Evolutionary conservation across 2,329 filamentous ascomycete species (phyloP).

Genomic region (Sphaceloma murrayae): DNA sequence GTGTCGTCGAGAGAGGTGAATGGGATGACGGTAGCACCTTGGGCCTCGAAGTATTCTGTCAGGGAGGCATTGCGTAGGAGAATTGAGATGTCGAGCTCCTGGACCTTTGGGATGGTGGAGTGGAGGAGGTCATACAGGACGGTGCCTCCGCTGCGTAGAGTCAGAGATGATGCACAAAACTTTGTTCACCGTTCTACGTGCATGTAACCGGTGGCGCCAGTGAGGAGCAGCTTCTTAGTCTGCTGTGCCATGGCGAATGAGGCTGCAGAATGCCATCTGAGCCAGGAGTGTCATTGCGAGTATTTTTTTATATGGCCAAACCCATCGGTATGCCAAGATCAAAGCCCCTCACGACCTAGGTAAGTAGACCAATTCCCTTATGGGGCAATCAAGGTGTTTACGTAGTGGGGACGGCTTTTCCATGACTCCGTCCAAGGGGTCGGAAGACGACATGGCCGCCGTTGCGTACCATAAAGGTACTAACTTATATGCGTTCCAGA

Average conservation of each 20-base stretch:
- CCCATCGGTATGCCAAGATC: too few relatives aligned
- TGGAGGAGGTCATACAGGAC: conserved; percentile 3
- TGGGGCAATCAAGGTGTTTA: too few relatives aligned
- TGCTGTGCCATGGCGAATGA: neutral
- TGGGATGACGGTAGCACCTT: neutral
- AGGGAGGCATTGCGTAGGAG: neutral
- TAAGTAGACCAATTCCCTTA: too few relatives aligned
- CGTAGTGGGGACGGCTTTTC: too few relatives aligned
- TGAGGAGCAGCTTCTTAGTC: neutral
- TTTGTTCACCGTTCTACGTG: neutral
- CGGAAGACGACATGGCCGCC: too few relatives aligned
- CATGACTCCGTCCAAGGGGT: too few relatives aligned
- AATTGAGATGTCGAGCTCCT: neutral
- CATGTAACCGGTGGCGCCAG: conserved; percentile 7
- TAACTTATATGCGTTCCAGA: too few relatives aligned
- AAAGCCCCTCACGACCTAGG: too few relatives aligned
- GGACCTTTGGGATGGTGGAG: neutral
- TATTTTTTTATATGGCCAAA: too few relatives aligned
- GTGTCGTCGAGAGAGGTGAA: conserved; percentile 7
- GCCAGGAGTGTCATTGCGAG: too few relatives aligned
- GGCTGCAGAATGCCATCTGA: too few relatives aligned
- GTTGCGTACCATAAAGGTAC: too few relatives aligned
- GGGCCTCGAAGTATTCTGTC: neutral
- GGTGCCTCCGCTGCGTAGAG: neutral
- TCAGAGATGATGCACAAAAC: neutral